These are phyloP conservation scores for Kalanchoe fedtschenkoi DNA, from an alignment of 164 flowering plant genomes.

Conservation along the genomic window DNA sequence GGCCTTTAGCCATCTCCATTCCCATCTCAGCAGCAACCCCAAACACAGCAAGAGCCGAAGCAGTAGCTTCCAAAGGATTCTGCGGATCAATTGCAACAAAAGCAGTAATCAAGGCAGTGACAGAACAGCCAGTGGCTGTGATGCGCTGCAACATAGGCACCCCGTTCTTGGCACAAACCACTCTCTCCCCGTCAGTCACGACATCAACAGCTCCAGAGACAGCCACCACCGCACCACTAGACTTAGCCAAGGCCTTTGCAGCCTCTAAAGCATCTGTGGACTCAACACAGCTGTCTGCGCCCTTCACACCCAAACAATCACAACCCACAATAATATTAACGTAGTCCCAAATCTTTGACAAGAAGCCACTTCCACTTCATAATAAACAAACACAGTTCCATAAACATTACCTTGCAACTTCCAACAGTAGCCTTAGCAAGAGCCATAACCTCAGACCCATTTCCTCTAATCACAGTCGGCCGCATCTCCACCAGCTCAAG, in stretches of 20 bases:
- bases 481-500: constrained; percentile 42
- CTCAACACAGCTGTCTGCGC: constrained; percentile 68
- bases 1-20: constrained; percentile 65
- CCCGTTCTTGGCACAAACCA: constrained; percentile 65
- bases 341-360: neutral
- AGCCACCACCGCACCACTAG: constrained; percentile 57
- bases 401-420: neutral
- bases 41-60: constrained; percentile 65
- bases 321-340: neutral
- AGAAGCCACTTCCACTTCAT: neutral
- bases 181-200: constrained; percentile 60
- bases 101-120: constrained; percentile 85
- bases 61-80: constrained; percentile 69
- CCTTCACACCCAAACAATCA: constrained; percentile 18
- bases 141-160: constrained; percentile 74
- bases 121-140: constrained; percentile 88
- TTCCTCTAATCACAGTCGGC: constrained; percentile 71
- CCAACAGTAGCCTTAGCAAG: constrained; percentile 43
- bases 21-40: constrained; percentile 86
- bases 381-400: neutral
- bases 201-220: constrained; percentile 88
- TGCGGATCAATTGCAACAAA: constrained; percentile 60
- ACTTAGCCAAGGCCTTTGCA: constrained; percentile 59
- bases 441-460: constrained; percentile 80
- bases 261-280: constrained; percentile 77